These are phyloP conservation scores for Venturia oleaginea DNA, from an alignment of 2,329 filamentous ascomycete genomes.

Conservation along the genomic window DNA sequence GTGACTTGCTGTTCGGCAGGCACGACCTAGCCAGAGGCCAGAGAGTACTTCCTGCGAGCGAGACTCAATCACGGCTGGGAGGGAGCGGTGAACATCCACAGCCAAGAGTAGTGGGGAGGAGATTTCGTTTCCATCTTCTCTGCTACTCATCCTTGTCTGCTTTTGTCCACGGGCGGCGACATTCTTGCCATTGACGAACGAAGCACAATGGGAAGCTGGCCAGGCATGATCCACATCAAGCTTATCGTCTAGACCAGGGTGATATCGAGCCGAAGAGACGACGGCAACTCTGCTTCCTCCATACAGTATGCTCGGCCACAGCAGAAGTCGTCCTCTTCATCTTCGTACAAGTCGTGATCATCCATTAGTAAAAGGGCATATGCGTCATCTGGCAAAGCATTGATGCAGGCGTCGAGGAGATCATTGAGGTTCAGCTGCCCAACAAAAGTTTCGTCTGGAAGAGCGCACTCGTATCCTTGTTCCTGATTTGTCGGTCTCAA, in stretches of 20 bases:
- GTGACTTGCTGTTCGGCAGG: slow-evolving; percentile 52
- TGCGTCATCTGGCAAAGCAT: slow-evolving; percentile 47
- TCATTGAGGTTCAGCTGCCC: slow-evolving; percentile 53
- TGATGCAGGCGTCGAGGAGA: slow-evolving; percentile 48
- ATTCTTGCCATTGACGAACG: slow-evolving; percentile 38
- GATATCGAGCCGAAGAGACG: slow-evolving; percentile 53
- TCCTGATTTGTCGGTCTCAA: slow-evolving; percentile 30
- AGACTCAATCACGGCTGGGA: slow-evolving; percentile 2
- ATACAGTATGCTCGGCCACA: slow-evolving; percentile 59
- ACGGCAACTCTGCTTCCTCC: slow-evolving; percentile 54
- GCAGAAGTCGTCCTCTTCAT: slow-evolving; percentile 57
- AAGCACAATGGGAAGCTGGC: slow-evolving; percentile 54
- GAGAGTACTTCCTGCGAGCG: slow-evolving; percentile 21
- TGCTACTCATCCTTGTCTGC: background rate
- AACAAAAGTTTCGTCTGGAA: slow-evolving; percentile 37
- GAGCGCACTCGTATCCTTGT: slow-evolving; percentile 45
- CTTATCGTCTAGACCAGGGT: slow-evolving; percentile 37
- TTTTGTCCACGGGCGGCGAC: background rate
- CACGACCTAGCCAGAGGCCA: slow-evolving; percentile 48
- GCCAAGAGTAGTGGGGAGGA: slow-evolving; percentile 17
- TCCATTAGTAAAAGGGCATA: slow-evolving; percentile 50
- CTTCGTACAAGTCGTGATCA: slow-evolving; percentile 56
- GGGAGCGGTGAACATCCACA: slow-evolving; percentile 13
- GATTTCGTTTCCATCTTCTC: background rate
- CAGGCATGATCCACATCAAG: slow-evolving; percentile 51